Evolutionary conservation across 1,284 basidiomycete species (phyloP), one percentile per base, ranked within the genome.

Genomic region (Mycena citricolor): DNA sequence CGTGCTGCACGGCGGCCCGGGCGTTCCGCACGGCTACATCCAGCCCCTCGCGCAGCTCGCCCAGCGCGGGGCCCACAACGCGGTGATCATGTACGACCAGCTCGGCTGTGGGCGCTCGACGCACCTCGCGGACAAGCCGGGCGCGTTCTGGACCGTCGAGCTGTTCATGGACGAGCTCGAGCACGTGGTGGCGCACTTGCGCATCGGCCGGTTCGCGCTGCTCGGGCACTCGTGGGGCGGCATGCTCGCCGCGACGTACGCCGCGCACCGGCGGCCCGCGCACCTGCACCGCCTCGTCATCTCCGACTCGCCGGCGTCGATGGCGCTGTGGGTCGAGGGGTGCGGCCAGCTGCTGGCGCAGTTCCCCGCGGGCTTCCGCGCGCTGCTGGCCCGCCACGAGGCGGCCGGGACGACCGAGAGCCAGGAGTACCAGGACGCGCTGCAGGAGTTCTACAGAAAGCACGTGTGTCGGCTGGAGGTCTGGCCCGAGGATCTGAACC

Each of bases 181-280:
- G 34, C 70, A 69, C 42, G 57, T 79, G 7, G 51, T 78, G 7
- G 28, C 52, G 7, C 60, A 70, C 47, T 57, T 76, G 29, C 62
- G 54, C 3, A 66, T 76, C 45, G 53, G 57, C 4, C 53, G 62
- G 22, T 77, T 65, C 41, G 59, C 66, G 37, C 25, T 78, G 3
- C 41, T 70, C 0, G 76, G 75, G 2, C 69, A 76, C 28, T 75
- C 73, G 8, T 77, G 76, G 75, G 74, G 74, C 14, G 73, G 71
- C 2, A 74, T 76, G 66, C 63, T 78, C 3, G 71, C 55, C 10
- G 54, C 67, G 2, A 55, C 57, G 6, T 67, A 69, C 39, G 71
- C 68, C 11, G 56, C 57, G 4, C 37, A 38, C 8, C 48, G 52
- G 12, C 63, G 66, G 13, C 74, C 73, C 1, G 52, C 47, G 8